Evolutionary conservation across 371 early-diverging fungal species (phyloP), one percentile per base, ranked within the genome.

Genomic region (Mortierella sp.): DNA sequence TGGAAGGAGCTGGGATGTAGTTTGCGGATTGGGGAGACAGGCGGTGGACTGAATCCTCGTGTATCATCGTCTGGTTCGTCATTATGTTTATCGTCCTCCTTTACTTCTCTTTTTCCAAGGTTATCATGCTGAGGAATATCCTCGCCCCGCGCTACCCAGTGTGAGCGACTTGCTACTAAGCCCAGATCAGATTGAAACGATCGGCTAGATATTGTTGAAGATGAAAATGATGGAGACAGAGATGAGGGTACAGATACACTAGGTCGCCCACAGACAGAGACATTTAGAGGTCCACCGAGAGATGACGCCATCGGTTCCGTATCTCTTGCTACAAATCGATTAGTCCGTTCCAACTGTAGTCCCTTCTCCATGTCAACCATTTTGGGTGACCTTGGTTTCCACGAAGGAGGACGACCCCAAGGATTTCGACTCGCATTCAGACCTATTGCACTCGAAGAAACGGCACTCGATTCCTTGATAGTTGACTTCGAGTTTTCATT

Each of bases 401-500:
- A 80, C 2, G 81, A 81, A 5, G 81, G 81, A 13, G 81, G 81
- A 10, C 81, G 61, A 22, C 81, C 81, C 81, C 81, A 81, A 4
- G 70, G 81, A 24, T 71, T 76, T 11, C 64, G 67, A 24, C 65
- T 69, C 19, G 65, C 59, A 3, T 38, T 64, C 28, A 66, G 33
- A 57, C 67, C 67, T 0, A 36, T 36, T 6, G 22, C 28, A 4
- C 13, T 55, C 8, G 70, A 19, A 21, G 58, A 21, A 16, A 2
- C n/a, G 16, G 32, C 6, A 6, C 9, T 22, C 5, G 40, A 36
- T n/a, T 0, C 33, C 32, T 28, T 22, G 3, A 8, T 38, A 15
- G 28, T 19, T 2, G 22, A n/a, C 22, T 15, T 19, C n/a, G 50
- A 28, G 0, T 28, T 3, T 50, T 9, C n/a, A 28, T 11, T 11